A percentile compares a stretch with the other conserved stretches of the same genome.
Evolutionary conservation across 2,329 filamentous ascomycete species (phyloP).

Genomic region (Rhexocercosporidium sp.): DNA sequence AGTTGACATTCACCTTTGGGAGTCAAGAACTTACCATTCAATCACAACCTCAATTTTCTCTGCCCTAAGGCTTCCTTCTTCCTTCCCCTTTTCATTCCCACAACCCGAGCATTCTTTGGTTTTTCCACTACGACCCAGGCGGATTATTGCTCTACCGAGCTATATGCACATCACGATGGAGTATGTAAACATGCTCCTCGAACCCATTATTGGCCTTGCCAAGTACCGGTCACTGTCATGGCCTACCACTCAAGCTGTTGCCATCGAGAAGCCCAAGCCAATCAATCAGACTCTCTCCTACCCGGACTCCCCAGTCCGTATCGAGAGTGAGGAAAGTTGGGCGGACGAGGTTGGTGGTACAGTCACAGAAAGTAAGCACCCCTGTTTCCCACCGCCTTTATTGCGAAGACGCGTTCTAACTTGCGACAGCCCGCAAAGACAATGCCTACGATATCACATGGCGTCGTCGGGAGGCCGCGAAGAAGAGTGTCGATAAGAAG

Average conservation of each 20-base stretch:
- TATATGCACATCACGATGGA: background rate
- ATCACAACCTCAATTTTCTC: background rate
- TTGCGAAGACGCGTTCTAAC: background rate
- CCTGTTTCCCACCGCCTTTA: background rate
- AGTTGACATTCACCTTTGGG: background rate
- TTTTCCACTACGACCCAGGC: background rate
- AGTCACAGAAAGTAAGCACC: slow-evolving; percentile 12
- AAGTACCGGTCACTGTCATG: background rate
- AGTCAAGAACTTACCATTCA: background rate
- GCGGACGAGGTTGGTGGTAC: slow-evolving; percentile 26
- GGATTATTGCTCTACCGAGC: background rate
- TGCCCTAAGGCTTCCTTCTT: background rate
- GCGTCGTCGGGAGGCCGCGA: background rate
- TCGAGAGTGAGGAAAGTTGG: slow-evolving; percentile 12
- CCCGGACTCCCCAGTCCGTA: background rate
- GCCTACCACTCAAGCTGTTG: background rate
- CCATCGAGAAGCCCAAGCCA: background rate
- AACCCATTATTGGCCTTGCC: background rate
- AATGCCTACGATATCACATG: background rate
- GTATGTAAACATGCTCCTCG: slow-evolving; percentile 7
- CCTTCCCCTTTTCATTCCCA: background rate
- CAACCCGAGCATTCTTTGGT: background rate
- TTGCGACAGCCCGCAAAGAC: background rate
- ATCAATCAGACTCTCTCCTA: background rate
- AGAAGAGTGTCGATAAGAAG: background rate